Percentiles rank a stretch among this genome's conserved stretches.
Evolutionary conservation across 768 basidiomycete species (phyloP).

Genomic region (Suillus subalutaceus): DNA sequence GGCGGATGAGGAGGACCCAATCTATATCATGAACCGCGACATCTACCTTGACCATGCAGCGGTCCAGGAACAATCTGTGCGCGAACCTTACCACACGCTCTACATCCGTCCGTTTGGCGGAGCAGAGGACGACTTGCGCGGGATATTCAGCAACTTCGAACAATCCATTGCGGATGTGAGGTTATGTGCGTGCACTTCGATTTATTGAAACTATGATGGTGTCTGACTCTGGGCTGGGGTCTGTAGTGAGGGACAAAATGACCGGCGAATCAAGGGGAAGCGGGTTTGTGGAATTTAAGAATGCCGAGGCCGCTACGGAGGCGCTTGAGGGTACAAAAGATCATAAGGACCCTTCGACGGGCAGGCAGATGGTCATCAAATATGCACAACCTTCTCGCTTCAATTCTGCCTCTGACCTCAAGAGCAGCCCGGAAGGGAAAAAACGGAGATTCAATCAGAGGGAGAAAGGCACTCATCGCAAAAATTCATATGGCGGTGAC

Average conservation of each 20-base stretch:
- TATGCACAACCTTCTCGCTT: conserved; percentile 23
- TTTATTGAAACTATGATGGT: not conserved
- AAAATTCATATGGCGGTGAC: conserved; percentile 1
- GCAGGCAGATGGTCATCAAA: conserved; percentile 8
- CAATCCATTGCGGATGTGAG: conserved; percentile 32
- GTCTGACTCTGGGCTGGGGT: not conserved
- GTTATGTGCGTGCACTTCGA: conserved; percentile 28
- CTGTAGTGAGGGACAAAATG: conserved; percentile 36
- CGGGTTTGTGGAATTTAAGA: conserved; percentile 59
- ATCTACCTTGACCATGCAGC: conserved; percentile 45
- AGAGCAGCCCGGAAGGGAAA: not conserved
- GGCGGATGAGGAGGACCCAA: conserved; percentile 43
- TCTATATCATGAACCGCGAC: conserved; percentile 52
- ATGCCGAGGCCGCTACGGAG: conserved; percentile 46
- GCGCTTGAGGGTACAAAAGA: conserved; percentile 48
- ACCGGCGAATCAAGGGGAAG: conserved; percentile 33
- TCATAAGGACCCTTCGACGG: conserved; percentile 9
- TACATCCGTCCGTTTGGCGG: conserved; percentile 30
- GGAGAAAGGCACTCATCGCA: not conserved
- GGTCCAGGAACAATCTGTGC: not conserved
- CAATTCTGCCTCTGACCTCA: not conserved
- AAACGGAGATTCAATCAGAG: conserved; percentile 2
- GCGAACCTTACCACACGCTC: conserved; percentile 34
- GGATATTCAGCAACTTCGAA: conserved; percentile 25
- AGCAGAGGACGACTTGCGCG: conserved; percentile 29